Conservation (phyloP, 306 rosid genomes). For the Dalbergia cochinchinensis region DNA sequence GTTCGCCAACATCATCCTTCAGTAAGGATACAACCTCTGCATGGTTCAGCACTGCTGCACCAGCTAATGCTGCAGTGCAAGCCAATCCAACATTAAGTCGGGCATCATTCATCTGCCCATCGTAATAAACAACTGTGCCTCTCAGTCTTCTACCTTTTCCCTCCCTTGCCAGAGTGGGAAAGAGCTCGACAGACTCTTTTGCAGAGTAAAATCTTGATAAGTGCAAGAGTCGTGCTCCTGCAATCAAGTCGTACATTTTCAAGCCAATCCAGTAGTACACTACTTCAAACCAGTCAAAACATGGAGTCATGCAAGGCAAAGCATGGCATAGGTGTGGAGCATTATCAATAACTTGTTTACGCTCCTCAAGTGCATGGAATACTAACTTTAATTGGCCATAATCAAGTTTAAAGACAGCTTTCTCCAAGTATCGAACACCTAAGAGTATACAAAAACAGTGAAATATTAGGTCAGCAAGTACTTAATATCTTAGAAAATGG, state of each 20-base stretch:
- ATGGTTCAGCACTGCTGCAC: constrained; percentile 83
- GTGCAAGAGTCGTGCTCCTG: constrained; percentile 76
- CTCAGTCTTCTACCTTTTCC: constrained; percentile 64
- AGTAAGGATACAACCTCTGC: constrained; percentile 74
- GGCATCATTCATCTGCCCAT: constrained; percentile 92
- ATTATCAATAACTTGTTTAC: constrained; percentile 80
- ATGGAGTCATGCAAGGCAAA: constrained; percentile 91
- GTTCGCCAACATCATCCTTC: constrained; percentile 67
- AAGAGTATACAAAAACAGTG: constrained; percentile 19
- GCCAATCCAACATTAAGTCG: constrained; percentile 87
- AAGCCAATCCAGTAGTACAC: constrained; percentile 79
- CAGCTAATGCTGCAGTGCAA: constrained; percentile 83
- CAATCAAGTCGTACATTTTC: constrained; percentile 85
- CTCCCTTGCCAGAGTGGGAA: constrained; percentile 78
- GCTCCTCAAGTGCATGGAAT: constrained; percentile 89
- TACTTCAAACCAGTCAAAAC: constrained; percentile 85
- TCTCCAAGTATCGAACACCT: constrained; percentile 93
- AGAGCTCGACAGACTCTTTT: constrained; percentile 76
- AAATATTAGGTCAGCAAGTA: constrained; percentile 28
- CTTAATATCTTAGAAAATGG: neutral
- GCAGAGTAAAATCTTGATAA: constrained; percentile 81
- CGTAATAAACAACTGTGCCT: constrained; percentile 89
- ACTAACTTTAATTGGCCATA: constrained; percentile 84
- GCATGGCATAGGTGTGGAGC: constrained; percentile 89
- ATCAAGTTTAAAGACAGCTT: constrained; percentile 81